Evolutionary conservation across 1,284 basidiomycete genomes (phyloP), one percentile per base, ranked within the genome.

Genomic region (Sanghuangporus baumii): DNA sequence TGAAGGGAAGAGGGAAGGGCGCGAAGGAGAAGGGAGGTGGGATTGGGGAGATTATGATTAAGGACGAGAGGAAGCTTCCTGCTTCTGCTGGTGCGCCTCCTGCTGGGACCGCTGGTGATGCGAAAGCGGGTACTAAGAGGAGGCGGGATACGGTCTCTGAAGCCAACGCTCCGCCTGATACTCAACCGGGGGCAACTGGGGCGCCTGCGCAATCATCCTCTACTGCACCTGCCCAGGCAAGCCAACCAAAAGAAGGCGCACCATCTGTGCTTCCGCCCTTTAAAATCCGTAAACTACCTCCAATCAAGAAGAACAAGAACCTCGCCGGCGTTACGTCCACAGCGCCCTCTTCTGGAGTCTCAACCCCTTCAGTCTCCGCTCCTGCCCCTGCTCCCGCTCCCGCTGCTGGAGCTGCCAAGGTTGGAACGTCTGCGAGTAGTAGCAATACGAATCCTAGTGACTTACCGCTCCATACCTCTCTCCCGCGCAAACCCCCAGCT

Each of bases 221-320:
- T 3, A 31, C 51, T 36, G 26, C 51, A 26, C 12, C 51, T n/a
- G 31, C 31, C 65, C 14, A 51, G 38, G 11, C 50, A 26, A 61
- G 66, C 8, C 63, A 65, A 12, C 26, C 52, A 51, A 68, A 50
- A 48, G 62, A 61, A 64, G 67, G 69, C 36, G 68, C 48, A 20
- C 20, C 59, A 2, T 12, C 60, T 5, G 6, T 12, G 8, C 60
- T 70, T 34, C 62, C 74, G 16, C 67, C 72, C 12, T 72, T 75
- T 6, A 87, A 86, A 75, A 87, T 86, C 68, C 79, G 77, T 57
- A 89, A 88, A 69, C 76, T 89, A 12, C 89, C 89, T 2, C 76
- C 82, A 7, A 91, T 91, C 66, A 90, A 84, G 77, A 91, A 91
- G 74, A 87, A 80, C 69, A 90, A 89, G 71, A 66, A 72, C 4